Base-by-base conservation (phyloP, 495 filamentous ascomycete species). In the Xylaria castorea region DNA sequence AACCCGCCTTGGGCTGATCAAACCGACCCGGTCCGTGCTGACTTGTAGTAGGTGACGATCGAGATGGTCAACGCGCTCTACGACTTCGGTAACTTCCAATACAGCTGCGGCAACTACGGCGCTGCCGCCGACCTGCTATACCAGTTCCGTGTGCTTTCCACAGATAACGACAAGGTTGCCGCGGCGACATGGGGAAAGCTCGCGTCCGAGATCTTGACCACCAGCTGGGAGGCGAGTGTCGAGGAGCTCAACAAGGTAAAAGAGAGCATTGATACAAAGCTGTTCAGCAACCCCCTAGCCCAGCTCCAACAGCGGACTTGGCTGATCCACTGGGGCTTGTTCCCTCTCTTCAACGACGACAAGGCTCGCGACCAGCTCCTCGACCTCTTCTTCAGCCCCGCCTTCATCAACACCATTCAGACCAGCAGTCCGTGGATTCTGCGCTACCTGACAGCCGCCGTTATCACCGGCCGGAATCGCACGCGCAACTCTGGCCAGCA, bases 351-450 rank as follows among this genome's bases (percentile, higher is more conserved):
- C 90, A 97, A 98, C 88, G 91, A 95, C 84, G 95, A 97, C 79
- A 88, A 92, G 75, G 93, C 95, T 68, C 92, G 94, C 74, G 96
- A 99, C 74, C 89, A 87, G 74, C 88, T 98, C 75, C 93, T 94
- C 83, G 96, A 99, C 75, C 90, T 98, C 74, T 95, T 98, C 89
- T 98, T 98, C 89, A 96, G 92, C 76, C 92, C 94, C 66, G 86
- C 92, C 75, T 99, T 93, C 87, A 98, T 99, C 88, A 98, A 98
- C 88, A 97, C 95, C 75, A 98, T 99, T 81, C 96, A 99, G 86
- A 97, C 97, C 72, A 92, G 90, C 83, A 97, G 95, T 85, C 94
- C 96, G 5, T 98, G 97, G 97, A 92, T 98, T 71, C 87, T 99
- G 73, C 91, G 96, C 70, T 99, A 98, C 84, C 89, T 99, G 42